Evolutionary conservation across 257 asterid species (phyloP).

Genomic region (Echites panduratus): DNA sequence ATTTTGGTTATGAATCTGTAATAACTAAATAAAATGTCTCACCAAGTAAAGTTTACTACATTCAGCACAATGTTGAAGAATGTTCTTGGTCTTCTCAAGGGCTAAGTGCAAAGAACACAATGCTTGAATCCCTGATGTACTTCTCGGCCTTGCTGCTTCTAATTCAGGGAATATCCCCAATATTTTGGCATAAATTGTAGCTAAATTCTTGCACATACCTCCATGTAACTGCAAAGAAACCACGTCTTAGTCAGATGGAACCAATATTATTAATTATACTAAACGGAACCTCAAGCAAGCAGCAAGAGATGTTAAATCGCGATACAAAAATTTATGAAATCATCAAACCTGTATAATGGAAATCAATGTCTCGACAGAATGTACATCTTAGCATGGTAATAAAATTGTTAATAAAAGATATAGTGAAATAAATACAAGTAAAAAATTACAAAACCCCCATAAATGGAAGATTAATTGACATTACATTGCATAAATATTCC

Average conservation of each 20-base stretch:
- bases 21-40: conserved; percentile 2
- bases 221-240: conserved; percentile 76
- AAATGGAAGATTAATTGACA: neutral
- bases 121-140: conserved; percentile 99
- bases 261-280: conserved; percentile 4
- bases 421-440: neutral
- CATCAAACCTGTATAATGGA: neutral
- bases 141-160: conserved; percentile 94
- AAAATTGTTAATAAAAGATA: neutral
- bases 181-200: conserved; percentile 63
- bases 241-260: conserved; percentile 13
- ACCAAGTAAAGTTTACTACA: conserved; percentile 99
- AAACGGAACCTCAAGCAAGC: conserved; percentile 3
- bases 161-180: conserved; percentile 86
- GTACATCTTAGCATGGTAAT: neutral
- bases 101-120: conserved; percentile 95
- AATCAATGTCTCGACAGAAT: neutral
- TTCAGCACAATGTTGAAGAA: conserved; percentile 93
- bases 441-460: neutral
- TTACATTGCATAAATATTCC: neutral
- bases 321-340: too few relatives aligned
- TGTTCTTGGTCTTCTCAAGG: conserved; percentile 91
- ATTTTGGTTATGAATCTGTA: neutral
- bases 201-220: conserved; percentile 89
- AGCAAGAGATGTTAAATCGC: neutral